phyloP scores from a whole-genome alignment of 2,329 filamentous ascomycete species.

The Xylaria polymorpha region DNA sequence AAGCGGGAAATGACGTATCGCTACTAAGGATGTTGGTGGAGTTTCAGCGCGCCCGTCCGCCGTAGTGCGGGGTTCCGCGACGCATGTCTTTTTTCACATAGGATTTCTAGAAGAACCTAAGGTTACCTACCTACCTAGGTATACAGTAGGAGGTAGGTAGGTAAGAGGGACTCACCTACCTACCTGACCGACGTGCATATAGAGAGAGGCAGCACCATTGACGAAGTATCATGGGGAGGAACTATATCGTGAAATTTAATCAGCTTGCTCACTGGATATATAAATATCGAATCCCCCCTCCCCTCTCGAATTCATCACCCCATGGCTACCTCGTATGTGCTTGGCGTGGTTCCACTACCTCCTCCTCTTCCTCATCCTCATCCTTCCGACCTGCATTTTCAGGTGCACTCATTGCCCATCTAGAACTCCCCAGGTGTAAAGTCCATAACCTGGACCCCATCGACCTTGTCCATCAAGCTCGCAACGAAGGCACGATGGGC shows the following conservation, averaged over 20 bases:
- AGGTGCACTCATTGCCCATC: neutral
- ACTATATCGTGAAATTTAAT: neutral
- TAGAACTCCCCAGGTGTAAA: conserved; percentile 59
- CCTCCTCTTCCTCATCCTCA: neutral
- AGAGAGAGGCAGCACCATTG: neutral
- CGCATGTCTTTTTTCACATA: neutral
- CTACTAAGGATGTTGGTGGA: neutral
- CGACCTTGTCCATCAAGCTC: conserved; percentile 59
- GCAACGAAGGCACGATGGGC: conserved; percentile 69
- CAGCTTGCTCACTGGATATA: neutral
- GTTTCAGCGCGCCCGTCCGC: neutral
- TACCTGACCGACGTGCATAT: too few relatives aligned
- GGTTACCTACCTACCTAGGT: too few relatives aligned
- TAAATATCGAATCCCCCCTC: neutral
- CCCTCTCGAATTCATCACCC: neutral
- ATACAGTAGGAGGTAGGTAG: too few relatives aligned
- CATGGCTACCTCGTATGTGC: neutral
- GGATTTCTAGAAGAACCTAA: too few relatives aligned
- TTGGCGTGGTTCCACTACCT: too few relatives aligned
- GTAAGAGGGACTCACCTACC: too few relatives aligned
- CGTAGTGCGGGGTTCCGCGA: conserved; percentile 17
- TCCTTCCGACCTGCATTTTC: neutral
- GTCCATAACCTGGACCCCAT: conserved; percentile 67
- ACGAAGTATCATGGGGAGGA: neutral
- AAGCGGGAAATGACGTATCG: conserved; percentile 35